These are phyloP conservation scores for Zygosaccharomyces siamensis DNA, from an alignment of 805 yeast species.

Conservation along the genomic window DNA sequence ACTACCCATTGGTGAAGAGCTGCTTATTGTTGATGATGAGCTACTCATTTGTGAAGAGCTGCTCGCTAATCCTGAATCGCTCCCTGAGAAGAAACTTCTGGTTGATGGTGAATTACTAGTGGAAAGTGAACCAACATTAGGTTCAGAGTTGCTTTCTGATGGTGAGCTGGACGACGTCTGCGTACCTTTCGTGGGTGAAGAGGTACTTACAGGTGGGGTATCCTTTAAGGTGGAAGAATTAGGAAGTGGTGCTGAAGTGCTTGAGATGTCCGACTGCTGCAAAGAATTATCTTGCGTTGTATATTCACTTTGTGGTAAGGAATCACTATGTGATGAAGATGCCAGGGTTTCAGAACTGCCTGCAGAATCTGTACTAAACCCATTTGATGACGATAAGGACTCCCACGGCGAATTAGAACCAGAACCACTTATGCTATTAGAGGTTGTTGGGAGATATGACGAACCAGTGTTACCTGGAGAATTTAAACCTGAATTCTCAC, in stretches of 20 bases:
- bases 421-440: neutral
- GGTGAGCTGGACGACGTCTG: neutral
- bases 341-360: constrained; percentile 12
- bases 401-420: neutral
- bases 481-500: neutral
- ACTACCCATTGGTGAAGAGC: neutral
- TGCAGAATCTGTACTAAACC: neutral
- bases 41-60: neutral
- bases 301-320: constrained; percentile 16
- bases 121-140: neutral
- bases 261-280: too few species aligned
- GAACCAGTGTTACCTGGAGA: neutral
- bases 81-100: neutral
- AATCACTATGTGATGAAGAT: neutral
- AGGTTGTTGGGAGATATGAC: neutral
- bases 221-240: neutral
- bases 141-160: neutral
- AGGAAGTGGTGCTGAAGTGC: too few species aligned
- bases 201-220: neutral
- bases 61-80: too few species aligned
- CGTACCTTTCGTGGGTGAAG: neutral
- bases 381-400: neutral
- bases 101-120: neutral
- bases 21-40: neutral
- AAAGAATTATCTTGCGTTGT: constrained; percentile 17